Base-by-base conservation (phyloP, 345 rosid species). In the Citrus trifoliata region DNA sequence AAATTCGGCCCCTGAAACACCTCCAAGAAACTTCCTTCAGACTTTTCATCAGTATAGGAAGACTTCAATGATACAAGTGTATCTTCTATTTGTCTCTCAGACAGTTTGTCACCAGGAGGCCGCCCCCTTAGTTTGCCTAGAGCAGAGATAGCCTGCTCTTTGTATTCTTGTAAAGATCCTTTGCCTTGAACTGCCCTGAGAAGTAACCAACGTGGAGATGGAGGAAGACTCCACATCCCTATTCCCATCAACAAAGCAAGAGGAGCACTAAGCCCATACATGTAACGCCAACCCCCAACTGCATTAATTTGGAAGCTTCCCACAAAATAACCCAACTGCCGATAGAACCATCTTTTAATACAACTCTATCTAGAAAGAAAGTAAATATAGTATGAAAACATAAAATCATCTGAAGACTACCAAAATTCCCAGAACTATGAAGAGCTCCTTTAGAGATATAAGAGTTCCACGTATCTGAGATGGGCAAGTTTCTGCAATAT, bases 171-270 rank as follows among this genome's bases (percentile, higher is more conserved):
- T 78, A 95, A 88, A 79, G 89, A 42, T 67, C 82, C 99, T 88
- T 91, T 89, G 64, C 93, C 98, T 87, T 93, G 94, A 71, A 85
- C 88, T 9, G 89, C 98, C 85, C 98, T 90, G 38, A 96, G 96
- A 86, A 96, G 95, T 81, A 96, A 85, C 99, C 99, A 96, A 10
- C 99, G 93, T 19, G 99, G 99, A 80, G 99, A 96, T 77, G 98
- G 87, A 38, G 98, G 98, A 55, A 96, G 98, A 80, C 97, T 92
- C 94, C 85, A 92, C 89, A 93, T 87, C 68, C 98, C 97, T 48
- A 95, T 60, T 74, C 97, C 98, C 98, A 96, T 96, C 33, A 89
- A 59, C 53, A 92, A 67, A 79, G 98, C 98, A 60, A 92, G 42
- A 35, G 95, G 90, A 37, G 82, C 84, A 75, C 98, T 86, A 58